Evolutionary conservation across 257 asterid genomes (phyloP), one percentile per base, ranked within the genome.

Genomic region (Hygrophila difformis): DNA sequence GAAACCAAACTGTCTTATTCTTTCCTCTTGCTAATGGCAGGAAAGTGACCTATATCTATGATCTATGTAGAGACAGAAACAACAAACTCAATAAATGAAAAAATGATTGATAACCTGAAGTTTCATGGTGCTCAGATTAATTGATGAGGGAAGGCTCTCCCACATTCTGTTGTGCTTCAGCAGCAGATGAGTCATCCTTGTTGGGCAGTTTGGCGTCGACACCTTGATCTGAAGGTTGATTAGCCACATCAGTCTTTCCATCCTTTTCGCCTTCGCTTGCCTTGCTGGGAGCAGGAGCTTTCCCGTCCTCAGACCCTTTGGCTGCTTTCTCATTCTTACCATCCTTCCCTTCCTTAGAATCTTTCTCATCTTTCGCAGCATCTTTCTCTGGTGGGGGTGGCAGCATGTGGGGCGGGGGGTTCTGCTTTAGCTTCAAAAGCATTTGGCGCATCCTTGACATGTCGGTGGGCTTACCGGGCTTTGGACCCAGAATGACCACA

Each of bases 381-480:
- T 71, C 74, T 51, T 68, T 63, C 19, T 45, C 62, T 0, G 66
- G 77, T 4, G 78, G 81, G 23, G 92, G 92, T 14, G 93, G 89
- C 58, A 77, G 15, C 96, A 91, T 91, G 51, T 91, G 98, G 12
- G 82, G 77, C 2, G 98, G 96, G 37, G 96, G 98, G 42, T 53
- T 86, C 38, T 67, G 74, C 72, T 91, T 91, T 61, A 91, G 65
- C 75, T 91, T 86, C 62, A 59, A 59, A 34, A 91, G 73, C 53
- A 91, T 58, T 24, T 86, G 96, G 5, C 95, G 82, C 93, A 91
- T 80, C 56, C 96, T 82, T 6, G 87, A 23, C 69, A 82, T 81
- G 49, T 91, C 96, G 0, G 98, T 79, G 0, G 98, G 89, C 55
- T 91, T 91, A 1, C 96, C 98, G 2, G 96, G 98, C 68, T 91